These are phyloP conservation scores for Penicillium steckii DNA, from an alignment of 495 filamentous ascomycete species.

Conservation along the genomic window DNA sequence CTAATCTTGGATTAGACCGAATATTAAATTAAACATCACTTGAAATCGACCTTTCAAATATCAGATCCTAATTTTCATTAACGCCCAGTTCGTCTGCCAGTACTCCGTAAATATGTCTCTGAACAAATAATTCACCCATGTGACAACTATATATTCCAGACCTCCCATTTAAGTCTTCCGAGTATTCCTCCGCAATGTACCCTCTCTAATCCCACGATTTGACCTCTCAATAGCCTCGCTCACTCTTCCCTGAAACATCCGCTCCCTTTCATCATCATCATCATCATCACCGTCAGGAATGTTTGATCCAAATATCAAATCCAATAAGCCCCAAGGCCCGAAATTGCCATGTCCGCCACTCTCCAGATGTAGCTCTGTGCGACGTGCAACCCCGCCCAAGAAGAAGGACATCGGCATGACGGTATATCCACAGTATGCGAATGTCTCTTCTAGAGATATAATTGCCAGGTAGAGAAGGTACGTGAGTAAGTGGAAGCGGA, in stretches of 20 bases:
- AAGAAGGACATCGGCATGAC: conserved; percentile 69
- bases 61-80: no score
- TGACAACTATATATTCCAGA: conserved; percentile 2
- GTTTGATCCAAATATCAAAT: conserved; percentile 73
- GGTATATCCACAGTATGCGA: conserved; percentile 75
- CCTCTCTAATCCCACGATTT: conserved; percentile 22
- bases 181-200: conserved; percentile 13
- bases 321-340: conserved; percentile 73
- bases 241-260: conserved; percentile 23
- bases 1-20: no score
- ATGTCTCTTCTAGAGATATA: conserved; percentile 72
- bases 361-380: conserved; percentile 67
- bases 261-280: conserved; percentile 21
- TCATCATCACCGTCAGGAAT: conserved; percentile 48
- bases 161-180: conserved; percentile 12
- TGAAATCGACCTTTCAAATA: no score
- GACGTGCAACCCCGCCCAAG: conserved; percentile 69
- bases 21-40: no score
- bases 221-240: conserved; percentile 26
- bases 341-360: conserved; percentile 67
- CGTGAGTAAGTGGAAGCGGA: conserved; percentile 74
- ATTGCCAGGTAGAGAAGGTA: conserved; percentile 69
- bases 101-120: no score
- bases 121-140: neutral
- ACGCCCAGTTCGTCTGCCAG: no score